Base-by-base conservation (phyloP, 2,329 filamentous ascomycete genomes). In the Fusarium tuaranense region DNA sequence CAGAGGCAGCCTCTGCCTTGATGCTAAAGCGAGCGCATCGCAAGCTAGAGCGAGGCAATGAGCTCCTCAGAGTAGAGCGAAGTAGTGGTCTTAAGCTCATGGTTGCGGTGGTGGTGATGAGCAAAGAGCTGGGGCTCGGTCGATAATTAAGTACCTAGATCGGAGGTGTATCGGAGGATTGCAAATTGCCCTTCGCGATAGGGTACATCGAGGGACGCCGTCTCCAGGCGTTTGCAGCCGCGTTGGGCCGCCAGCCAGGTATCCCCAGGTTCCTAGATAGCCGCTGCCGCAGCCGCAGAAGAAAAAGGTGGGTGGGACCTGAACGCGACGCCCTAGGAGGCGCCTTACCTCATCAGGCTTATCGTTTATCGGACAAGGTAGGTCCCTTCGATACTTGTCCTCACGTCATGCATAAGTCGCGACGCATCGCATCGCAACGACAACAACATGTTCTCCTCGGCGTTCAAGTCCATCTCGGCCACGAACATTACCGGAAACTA, bases 401-500 rank as follows among this genome's bases (percentile, higher is more conserved):
- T 55, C 62, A 67, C 67, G 60, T 75, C 71, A 74, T 20, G 58
- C 36, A 34, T 22, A 20, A 18, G 57, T 39, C 32, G 34, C 57
- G 57, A 60, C 57, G 57, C 67, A 53, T 30, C 48, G 48, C 48
- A 53, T 58, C 71, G 20, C 63, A 25, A 58, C 53, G 53, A 38
- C 53, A 38, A 58, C 46, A 82, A 63, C 82, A 98, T 98, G 95
- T 98, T 98, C 85, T 94, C 95, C 81, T 95, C 92, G 72, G 94
- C 95, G 75, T 89, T 98, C 82, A 98, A 98, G 85, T 97, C 96
- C 74, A 96, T 98, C 83, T 93, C 92, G 75, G 96, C 90, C 78
- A 88, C 94, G 70, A 98, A 98, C 85, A 98, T 99, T 85, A 92
- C 92, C 69, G 92, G 93, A 81, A 97, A 98, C 85, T 99, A 99